Base-by-base conservation (phyloP, 331 rosid genomes). In the Pyracantha coccinea region DNA sequence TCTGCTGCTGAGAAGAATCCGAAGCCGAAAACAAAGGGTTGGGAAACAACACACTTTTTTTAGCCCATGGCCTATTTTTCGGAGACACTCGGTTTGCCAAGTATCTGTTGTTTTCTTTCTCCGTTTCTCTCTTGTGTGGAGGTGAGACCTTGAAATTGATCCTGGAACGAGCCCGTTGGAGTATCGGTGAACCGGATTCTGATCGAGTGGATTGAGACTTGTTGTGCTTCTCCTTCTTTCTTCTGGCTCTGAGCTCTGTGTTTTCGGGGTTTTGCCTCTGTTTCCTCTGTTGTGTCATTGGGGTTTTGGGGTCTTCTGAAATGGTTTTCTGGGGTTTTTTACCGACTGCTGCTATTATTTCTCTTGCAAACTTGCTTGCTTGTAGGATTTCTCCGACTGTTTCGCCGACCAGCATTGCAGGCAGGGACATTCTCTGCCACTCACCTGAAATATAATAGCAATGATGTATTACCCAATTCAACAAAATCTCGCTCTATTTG, bases 381-480 rank as follows among this genome's bases (percentile, higher is more conserved):
- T 85, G 89, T 27, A 93, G 79, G 75, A 90, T 93, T 84, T 90
- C 98, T 60, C 91, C 89, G 1, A 93, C 73, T 8, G 97, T 93
- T 75, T 93, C 98, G 3, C 89, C 91, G 4, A 93, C 88, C 21
- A 93, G 91, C 98, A 93, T 93, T 54, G 98, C 93, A 11, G 95
- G 95, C 73, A 93, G 62, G 9, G 98, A 93, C 98, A 89, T 89
- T 77, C 89, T 68, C 64, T 58, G 73, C 97, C 98, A 90, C 35
- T 90, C 97, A 60, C 90, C 96, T 90, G 80, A 35, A 64, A 57
- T 3, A 8, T 19, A 32, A 71, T 3, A 20, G 17, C 50, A 57
- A 41, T 24, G 4, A 24, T 0, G 25, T 71, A 7, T 66, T n/a
- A 5, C 27, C n/a, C 7, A 83, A 52, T 38, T 12, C 19, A 15